These are phyloP conservation scores for Astragalus membranaceus DNA, from an alignment of 306 rosid genomes.

Conservation along the genomic window DNA sequence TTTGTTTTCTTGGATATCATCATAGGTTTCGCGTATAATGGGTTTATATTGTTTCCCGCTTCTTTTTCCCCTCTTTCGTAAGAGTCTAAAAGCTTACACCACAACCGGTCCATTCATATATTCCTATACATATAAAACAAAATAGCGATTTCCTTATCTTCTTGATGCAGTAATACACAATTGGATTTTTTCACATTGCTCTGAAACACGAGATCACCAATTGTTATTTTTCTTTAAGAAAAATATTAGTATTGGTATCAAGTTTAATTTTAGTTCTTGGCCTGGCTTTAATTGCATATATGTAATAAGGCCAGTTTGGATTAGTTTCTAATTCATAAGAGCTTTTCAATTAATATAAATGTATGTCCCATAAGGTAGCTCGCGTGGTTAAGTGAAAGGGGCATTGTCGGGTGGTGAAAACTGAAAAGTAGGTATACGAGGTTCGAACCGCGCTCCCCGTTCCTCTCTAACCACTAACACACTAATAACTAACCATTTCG, in stretches of 20 bases:
- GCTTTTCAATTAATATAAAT: neutral
- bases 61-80: neutral
- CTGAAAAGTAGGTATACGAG: no score
- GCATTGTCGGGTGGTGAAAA: no score
- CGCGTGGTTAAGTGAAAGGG: no score
- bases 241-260: neutral
- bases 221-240: neutral
- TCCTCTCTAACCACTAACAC: no score
- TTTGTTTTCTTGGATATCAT: neutral
- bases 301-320: neutral
- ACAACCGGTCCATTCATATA: neutral
- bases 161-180: no score
- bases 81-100: no score
- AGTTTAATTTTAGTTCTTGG: neutral
- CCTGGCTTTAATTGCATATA: neutral
- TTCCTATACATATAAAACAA: neutral
- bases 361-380: no score
- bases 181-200: no score
- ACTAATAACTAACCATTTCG: no score
- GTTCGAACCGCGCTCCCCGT: no score
- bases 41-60: neutral
- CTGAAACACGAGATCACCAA: neutral
- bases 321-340: neutral
- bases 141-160: no score
- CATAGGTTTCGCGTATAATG: neutral